These are phyloP conservation scores for Vanrija humicola DNA, from an alignment of 1,284 basidiomycete genomes.

Conservation along the genomic window DNA sequence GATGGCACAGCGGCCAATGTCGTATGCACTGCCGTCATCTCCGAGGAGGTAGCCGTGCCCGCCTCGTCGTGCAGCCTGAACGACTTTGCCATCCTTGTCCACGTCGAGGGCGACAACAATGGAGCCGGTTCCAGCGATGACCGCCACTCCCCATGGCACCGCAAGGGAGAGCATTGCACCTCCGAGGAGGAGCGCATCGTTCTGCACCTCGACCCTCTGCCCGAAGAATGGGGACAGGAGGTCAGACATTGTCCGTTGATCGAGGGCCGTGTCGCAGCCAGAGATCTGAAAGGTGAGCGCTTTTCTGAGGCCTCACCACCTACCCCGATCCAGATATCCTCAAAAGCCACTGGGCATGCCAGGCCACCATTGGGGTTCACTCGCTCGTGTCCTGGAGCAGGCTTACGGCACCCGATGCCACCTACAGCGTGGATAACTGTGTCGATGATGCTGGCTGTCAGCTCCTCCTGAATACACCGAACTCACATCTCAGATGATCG, in stretches of 20 bases:
- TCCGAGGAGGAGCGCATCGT: slow-evolving; percentile 38
- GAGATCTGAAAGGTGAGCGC: slow-evolving; percentile 22
- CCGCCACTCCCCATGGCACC: slow-evolving; percentile 35
- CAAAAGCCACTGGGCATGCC: slow-evolving; percentile 19
- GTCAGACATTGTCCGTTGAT: slow-evolving; percentile 25
- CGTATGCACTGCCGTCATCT: slow-evolving; percentile 38
- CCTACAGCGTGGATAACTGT: slow-evolving; percentile 21
- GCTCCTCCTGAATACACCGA: neutral
- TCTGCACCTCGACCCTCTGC: slow-evolving; percentile 17
- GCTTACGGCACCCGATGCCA: slow-evolving; percentile 1
- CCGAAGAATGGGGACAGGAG: slow-evolving; percentile 28
- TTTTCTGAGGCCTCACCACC: neutral
- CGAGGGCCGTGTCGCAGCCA: slow-evolving; percentile 34
- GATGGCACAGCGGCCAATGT: slow-evolving; percentile 31
- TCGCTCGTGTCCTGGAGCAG: neutral
- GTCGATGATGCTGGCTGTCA: slow-evolving; percentile 20
- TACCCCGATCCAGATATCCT: slow-evolving; percentile 32
- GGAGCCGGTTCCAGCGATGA: slow-evolving; percentile 39
- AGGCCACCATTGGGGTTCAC: neutral
- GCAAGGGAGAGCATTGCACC: slow-evolving; percentile 27
- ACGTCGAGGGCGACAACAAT: slow-evolving; percentile 30
- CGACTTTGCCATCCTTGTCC: slow-evolving; percentile 16
- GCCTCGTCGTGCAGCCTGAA: slow-evolving; percentile 26
- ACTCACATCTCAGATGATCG: slow-evolving; percentile 23
- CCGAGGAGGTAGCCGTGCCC: slow-evolving; percentile 38